Evolutionary conservation across 169 alveolate genomes (phyloP).

Genomic region (Cyclospora cayetanensis): DNA sequence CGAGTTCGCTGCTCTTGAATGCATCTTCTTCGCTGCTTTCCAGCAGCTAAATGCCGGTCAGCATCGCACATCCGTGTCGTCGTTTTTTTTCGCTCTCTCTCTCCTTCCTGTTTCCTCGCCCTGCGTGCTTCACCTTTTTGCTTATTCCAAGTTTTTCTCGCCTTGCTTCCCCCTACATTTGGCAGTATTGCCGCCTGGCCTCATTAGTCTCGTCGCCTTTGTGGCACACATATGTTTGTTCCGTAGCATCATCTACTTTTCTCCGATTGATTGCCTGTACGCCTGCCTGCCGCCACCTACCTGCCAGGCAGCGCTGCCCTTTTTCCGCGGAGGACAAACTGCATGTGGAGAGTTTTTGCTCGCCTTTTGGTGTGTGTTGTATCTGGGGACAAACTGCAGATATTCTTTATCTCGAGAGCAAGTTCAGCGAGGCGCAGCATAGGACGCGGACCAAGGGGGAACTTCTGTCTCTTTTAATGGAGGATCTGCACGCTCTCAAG

Average conservation of each 20-base stretch:
- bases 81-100: neutral
- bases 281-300: neutral
- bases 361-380: constrained; percentile 54
- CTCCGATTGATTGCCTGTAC: too few species aligned
- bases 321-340: constrained; percentile 44
- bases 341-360: constrained; percentile 67
- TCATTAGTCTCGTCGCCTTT: too few species aligned
- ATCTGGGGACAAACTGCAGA: constrained; percentile 44
- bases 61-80: neutral
- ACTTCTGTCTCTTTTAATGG: constrained; percentile 76
- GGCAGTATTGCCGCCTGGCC: too few species aligned
- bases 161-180: neutral
- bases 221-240: too few species aligned
- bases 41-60: constrained; percentile 72
- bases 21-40: constrained; percentile 84
- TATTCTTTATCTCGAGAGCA: constrained; percentile 43
- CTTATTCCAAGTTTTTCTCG: neutral
- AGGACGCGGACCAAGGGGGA: constrained; percentile 72
- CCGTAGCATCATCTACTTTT: too few species aligned
- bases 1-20: constrained; percentile 85
- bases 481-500: constrained; percentile 82
- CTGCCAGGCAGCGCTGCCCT: constrained; percentile 67
- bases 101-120: neutral
- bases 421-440: constrained; percentile 73
- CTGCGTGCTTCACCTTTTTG: neutral